These are phyloP conservation scores for Russula ochroleuca DNA, from an alignment of 768 basidiomycete species.

Conservation along the genomic window DNA sequence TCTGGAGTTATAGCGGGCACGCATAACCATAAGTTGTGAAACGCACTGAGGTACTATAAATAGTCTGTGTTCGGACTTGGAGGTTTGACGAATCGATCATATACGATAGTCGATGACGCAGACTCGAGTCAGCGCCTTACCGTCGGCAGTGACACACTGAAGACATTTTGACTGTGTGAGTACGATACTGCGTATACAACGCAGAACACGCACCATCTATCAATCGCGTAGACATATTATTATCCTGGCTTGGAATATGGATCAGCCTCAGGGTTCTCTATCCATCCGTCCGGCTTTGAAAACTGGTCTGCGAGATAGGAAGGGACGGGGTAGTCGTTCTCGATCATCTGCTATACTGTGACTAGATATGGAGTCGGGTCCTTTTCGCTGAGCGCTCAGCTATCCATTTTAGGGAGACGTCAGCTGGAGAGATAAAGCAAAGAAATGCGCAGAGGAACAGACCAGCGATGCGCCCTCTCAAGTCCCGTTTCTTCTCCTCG, in stretches of 20 bases:
- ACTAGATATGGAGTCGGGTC: slow-evolving; percentile 70
- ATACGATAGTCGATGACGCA: slow-evolving; percentile 81
- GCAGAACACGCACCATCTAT: slow-evolving; percentile 75
- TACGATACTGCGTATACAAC: background rate
- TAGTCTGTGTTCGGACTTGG: slow-evolving; percentile 77
- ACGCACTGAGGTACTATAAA: slow-evolving; percentile 79
- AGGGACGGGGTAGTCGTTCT: slow-evolving; percentile 90
- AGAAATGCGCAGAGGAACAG: slow-evolving; percentile 24
- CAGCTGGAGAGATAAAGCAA: background rate
- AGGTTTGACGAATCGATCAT: slow-evolving; percentile 89
- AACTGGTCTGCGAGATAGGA: slow-evolving; percentile 76
- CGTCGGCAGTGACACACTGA: slow-evolving; percentile 85
- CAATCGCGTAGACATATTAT: slow-evolving; percentile 70
- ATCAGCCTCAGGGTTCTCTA: slow-evolving; percentile 64
- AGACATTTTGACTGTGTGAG: background rate
- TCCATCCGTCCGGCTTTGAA: slow-evolving; percentile 65
- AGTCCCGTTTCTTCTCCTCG: slow-evolving; percentile 71
- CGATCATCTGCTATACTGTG: slow-evolving; percentile 80
- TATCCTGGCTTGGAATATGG: slow-evolving; percentile 34
- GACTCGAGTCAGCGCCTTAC: slow-evolving; percentile 83
- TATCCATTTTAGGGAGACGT: slow-evolving; percentile 29
- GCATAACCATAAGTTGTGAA: background rate
- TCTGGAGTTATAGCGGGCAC: background rate
- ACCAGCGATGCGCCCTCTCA: slow-evolving; percentile 43
- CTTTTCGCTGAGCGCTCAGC: slow-evolving; percentile 59